Evolutionary conservation across 2,329 filamentous ascomycete genomes (phyloP).

Genomic region (Ceratocystis cacaofunesta): DNA sequence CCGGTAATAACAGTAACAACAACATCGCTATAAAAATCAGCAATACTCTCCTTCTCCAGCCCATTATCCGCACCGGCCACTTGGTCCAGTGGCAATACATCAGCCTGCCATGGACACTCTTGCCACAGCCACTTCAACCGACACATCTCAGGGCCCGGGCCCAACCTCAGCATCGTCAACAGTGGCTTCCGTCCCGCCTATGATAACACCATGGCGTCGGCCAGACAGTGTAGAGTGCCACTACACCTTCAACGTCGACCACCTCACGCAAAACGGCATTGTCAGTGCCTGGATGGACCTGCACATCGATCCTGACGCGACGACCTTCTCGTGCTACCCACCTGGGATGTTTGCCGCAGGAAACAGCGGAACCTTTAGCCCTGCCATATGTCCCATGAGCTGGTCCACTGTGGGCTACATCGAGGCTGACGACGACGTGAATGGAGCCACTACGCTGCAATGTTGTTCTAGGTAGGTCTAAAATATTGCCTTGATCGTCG

Average conservation of each 20-base stretch:
- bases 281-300: conserved; percentile 27
- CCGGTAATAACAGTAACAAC: neutral
- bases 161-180: neutral
- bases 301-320: conserved; percentile 25
- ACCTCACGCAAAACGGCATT: conserved; percentile 21
- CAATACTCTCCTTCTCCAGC: neutral
- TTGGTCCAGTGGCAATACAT: neutral
- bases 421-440: conserved; percentile 20
- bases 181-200: conserved; percentile 22
- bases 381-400: conserved; percentile 27
- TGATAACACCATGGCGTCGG: conserved; percentile 27
- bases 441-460: conserved; percentile 27
- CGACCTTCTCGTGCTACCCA: conserved; percentile 29
- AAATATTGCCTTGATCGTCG: neutral
- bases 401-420: conserved; percentile 28
- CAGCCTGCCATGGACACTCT: conserved; percentile 5
- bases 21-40: neutral
- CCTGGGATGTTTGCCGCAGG: conserved; percentile 27
- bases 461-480: conserved; percentile 29
- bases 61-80: neutral
- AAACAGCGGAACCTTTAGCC: conserved; percentile 28
- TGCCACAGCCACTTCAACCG: conserved; percentile 6
- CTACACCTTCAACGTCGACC: conserved; percentile 27
- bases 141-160: neutral
- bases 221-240: conserved; percentile 25